Evolutionary conservation across 2,329 filamentous ascomycete genomes (phyloP).

Genomic region (Diaporthe vexans): DNA sequence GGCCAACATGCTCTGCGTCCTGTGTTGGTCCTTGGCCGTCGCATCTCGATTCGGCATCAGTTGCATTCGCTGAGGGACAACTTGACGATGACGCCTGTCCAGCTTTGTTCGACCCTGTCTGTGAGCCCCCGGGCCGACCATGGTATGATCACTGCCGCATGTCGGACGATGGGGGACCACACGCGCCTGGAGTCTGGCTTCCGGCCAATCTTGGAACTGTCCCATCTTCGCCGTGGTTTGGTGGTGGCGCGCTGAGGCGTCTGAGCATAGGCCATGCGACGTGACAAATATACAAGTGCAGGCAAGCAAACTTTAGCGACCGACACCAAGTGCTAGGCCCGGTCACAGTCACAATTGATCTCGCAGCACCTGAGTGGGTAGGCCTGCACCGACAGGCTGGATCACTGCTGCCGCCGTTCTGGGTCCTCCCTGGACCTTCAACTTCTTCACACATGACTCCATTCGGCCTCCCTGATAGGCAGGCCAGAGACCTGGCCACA

Average conservation of each 20-base stretch:
- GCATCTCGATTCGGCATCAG: conserved; percentile 27
- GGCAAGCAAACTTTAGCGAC: conserved; percentile 4
- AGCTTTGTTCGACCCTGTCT: background rate
- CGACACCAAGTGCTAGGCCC: background rate
- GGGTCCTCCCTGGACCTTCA: conserved; percentile 45
- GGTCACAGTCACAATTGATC: conserved; percentile 27
- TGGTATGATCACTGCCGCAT: background rate
- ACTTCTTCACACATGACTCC: conserved; percentile 3
- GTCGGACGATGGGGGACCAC: background rate
- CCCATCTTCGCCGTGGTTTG: background rate
- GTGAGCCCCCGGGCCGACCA: background rate
- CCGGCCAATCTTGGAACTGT: background rate
- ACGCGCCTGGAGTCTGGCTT: background rate
- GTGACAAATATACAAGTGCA: conserved; percentile 5
- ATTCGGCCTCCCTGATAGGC: conserved; percentile 19
- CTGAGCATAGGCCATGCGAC: conserved; percentile 7
- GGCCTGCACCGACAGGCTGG: conserved; percentile 40
- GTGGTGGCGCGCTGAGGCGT: background rate
- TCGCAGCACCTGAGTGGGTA: conserved; percentile 25
- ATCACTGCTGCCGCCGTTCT: conserved; percentile 58
- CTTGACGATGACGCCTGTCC: conserved; percentile 1
- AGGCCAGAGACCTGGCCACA: background rate
- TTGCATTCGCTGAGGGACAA: background rate
- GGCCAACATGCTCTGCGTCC: conserved; percentile 17
- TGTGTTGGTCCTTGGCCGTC: conserved; percentile 3